A percentile compares a stretch with the other conserved stretches of the same genome.
Conservation (phyloP, 1,284 basidiomycete species). For the Blastosporella zonata region DNA sequence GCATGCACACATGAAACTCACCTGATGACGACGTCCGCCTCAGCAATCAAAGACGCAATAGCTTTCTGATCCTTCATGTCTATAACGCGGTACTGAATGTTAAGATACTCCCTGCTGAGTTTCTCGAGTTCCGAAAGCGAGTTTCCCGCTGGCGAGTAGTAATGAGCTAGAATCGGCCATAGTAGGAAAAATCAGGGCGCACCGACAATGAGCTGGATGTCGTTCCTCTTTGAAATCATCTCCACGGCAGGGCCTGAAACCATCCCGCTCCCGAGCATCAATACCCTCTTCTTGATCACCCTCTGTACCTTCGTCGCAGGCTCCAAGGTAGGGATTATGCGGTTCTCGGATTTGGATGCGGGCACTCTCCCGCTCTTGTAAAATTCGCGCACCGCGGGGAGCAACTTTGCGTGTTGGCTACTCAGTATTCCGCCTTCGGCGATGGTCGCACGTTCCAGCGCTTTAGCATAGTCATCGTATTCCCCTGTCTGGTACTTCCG, state of each 20-base stretch:
- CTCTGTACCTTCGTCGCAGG: not conserved
- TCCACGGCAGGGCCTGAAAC: slow-evolving; percentile 85
- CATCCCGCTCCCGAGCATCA: slow-evolving; percentile 90
- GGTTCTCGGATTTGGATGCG: not conserved
- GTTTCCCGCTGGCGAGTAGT: slow-evolving; percentile 66
- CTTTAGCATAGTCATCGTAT: slow-evolving; percentile 31
- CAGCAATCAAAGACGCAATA: slow-evolving; percentile 52
- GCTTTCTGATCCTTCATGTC: slow-evolving; percentile 58
- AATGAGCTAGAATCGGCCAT: not conserved
- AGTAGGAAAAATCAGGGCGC: slow-evolving; percentile 27
- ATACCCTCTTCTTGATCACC: slow-evolving; percentile 60
- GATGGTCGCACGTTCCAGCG: slow-evolving; percentile 69
- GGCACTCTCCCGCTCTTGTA: not conserved
- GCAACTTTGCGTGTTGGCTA: slow-evolving; percentile 59
- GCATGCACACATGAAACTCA: slow-evolving; percentile 16
- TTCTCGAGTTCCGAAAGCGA: slow-evolving; percentile 56
- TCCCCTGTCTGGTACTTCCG: slow-evolving; percentile 19
- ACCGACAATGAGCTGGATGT: slow-evolving; percentile 76
- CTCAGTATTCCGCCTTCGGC: slow-evolving; percentile 58
- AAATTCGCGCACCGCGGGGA: slow-evolving; percentile 46
- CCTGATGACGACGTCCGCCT: slow-evolving; percentile 46
- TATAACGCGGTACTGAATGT: slow-evolving; percentile 58
- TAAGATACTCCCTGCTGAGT: slow-evolving; percentile 51
- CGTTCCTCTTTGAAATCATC: slow-evolving; percentile 56
- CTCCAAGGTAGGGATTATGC: not conserved